Base-by-base conservation (phyloP, 768 basidiomycete genomes). In the Tricholoma terreum region DNA sequence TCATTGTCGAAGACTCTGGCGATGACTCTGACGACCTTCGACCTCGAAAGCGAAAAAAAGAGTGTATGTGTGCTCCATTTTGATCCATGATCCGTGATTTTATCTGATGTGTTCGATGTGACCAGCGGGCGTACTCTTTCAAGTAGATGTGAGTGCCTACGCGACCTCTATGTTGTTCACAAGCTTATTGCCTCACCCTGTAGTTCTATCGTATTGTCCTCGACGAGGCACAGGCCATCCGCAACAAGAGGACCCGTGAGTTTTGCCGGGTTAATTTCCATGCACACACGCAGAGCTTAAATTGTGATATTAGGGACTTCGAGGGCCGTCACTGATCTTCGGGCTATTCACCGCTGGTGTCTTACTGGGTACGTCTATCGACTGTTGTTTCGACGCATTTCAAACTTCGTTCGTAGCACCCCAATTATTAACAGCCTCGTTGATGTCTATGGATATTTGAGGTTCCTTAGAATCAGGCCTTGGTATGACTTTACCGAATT, bases 351-450 rank as follows among this genome's bases (percentile, higher is more conserved):
- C 65, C 77, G 86, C 36, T 91, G 90, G 90, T 81, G 80, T 60
- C 71, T 89, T 8, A 89, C 86, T 22, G 85, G 84, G 78, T 81
- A 65, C 17, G 74, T 68, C 17, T 19, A 9, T 46, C 10, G 38
- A 15, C 12, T 40, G 14, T 30, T 40, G 15, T 31, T 14, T 34
- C 27, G 10, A 15, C 8, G 17, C 42, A 24, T 45, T 46, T 58
- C 51, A 52, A 55, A 21, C 19, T 36, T 24, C 15, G 8, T 35
- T 45, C 54, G 34, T 53, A 81, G 84, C 1, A 88, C 86, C 0
- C 84, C 85, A 0, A 83, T 90, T 58, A 79, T 85, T 54, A 91
- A 90, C 62, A 67, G 70, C 11, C 75, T 89, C 17, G 64, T 68
- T 1, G 89, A 90, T 65, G 75, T 79, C 1, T 90, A 80, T 58